Base-by-base conservation (phyloP, 371 early-diverging fungal genomes). In the Haplosporangium sp. region DNA sequence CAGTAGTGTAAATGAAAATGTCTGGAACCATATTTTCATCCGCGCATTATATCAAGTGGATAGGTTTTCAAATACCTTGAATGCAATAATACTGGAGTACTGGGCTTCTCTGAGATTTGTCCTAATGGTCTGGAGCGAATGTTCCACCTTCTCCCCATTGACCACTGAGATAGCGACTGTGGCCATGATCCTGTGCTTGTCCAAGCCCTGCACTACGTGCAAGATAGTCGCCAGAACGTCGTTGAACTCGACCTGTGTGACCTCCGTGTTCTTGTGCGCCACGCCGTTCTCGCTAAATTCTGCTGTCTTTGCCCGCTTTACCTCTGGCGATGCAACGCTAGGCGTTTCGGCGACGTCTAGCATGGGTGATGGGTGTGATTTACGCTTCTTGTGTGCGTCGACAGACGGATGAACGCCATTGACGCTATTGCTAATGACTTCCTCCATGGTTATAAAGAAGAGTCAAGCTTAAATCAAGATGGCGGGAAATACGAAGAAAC, bases 281-380 rank as follows among this genome's bases (percentile, higher is more conserved):
- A 56, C 38, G 13, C 55, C 46, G 16, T 21, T 23, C 54, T 74
- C 74, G 47, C 13, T 47, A 40, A 64, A 57, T 38, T 74, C 74
- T 53, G 65, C n/a, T 18, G 69, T 74, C 50, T 74, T 74, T 59
- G 74, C 56, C 40, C 68, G 47, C 60, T 74, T 74, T 13, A 62
- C 60, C 13, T 74, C 74, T 21, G 29, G 29, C 29, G 64, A 51
- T 54, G 61, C 20, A 16, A 69, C 45, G 9, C 45, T 42, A 21
- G 65, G 62, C 13, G 74, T 69, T 52, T 58, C 65, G 56, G 69
- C 56, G 40, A 69, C 60, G 41, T 61, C 74, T 7, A 52, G 51
- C 36, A 69, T 38, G 10, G 74, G 74, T 14, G 74, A 74, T 10
- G 74, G 61, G 7, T 68, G 74, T 60, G 74, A 74, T 61, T 69